Evolutionary conservation across 2,329 filamentous ascomycete genomes (phyloP).

Genomic region (Pseudophaeomoniella oleicola): DNA sequence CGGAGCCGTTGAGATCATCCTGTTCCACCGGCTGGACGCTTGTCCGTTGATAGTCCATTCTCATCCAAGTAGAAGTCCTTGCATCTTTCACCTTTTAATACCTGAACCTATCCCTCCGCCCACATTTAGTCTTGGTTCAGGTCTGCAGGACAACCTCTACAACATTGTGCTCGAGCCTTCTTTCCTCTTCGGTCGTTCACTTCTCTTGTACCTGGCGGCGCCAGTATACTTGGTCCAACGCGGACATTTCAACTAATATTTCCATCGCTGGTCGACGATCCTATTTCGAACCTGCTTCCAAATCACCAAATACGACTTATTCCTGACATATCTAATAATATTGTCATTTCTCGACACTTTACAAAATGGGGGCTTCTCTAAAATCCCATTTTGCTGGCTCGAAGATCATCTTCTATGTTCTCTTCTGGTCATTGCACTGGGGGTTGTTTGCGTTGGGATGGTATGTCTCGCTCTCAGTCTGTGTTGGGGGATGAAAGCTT

Average conservation of each 20-base stretch:
- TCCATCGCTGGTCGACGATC: conserved; percentile 11
- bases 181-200: conserved; percentile 1
- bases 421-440: conserved; percentile 70
- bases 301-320: no score
- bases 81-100: background rate
- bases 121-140: background rate
- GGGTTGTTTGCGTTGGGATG: conserved; percentile 74
- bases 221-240: conserved; percentile 1
- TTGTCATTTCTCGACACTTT: conserved; percentile 14
- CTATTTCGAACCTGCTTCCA: conserved; percentile 1
- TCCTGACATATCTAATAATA: background rate
- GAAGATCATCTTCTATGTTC: conserved; percentile 64
- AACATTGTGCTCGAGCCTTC: background rate
- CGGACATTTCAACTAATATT: conserved; percentile 1
- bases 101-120: background rate
- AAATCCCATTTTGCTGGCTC: conserved; percentile 48
- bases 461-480: conserved; percentile 35
- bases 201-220: conserved; percentile 1
- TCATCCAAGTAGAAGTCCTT: no score
- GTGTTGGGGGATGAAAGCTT: background rate
- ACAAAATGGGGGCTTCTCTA: conserved; percentile 29
- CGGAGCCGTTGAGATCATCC: background rate
- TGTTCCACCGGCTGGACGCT: no score
- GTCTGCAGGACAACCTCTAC: background rate
- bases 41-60: no score